Evolutionary conservation across 2,329 filamentous ascomycete species (phyloP).

Genomic region (Colletotrichum sp.): DNA sequence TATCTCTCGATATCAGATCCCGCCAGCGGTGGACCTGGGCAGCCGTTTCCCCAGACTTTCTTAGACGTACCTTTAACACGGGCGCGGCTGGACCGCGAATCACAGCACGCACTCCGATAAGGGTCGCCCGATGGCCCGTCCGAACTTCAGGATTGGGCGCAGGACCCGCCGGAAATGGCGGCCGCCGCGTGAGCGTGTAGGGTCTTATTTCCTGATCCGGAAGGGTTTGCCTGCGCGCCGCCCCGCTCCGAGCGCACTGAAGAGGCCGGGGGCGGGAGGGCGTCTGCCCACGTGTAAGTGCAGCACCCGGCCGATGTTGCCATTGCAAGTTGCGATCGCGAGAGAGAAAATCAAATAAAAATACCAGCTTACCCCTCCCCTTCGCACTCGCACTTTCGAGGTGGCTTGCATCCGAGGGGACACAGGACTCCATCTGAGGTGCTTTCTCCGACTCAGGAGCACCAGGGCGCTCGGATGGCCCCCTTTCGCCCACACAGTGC

Average conservation of each 20-base stretch:
- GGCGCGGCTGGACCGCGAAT: neutral
- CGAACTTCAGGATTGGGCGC: neutral
- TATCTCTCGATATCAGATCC: neutral
- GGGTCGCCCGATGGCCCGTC: neutral
- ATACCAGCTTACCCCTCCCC: neutral
- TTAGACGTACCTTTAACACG: neutral
- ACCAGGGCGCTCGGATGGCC: neutral
- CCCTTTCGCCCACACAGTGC: neutral
- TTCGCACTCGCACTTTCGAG: neutral
- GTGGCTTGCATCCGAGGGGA: neutral
- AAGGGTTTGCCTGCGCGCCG: neutral
- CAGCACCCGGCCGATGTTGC: neutral
- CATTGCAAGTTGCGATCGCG: neutral
- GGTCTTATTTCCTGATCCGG: neutral
- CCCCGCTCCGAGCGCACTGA: neutral
- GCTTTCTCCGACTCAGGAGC: neutral
- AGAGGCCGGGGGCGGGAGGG: neutral
- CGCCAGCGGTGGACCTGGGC: neutral
- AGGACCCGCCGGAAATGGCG: neutral
- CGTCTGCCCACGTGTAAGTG: neutral
- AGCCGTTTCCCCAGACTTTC: neutral
- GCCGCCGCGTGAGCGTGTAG: neutral
- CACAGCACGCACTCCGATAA: neutral
- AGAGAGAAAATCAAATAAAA: neutral
- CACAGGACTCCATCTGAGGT: neutral